Percentiles rank a stretch among this genome's conserved stretches.
Conservation (phyloP, 2,329 filamentous ascomycete genomes). For the Trichoderma afroharzianum region DNA sequence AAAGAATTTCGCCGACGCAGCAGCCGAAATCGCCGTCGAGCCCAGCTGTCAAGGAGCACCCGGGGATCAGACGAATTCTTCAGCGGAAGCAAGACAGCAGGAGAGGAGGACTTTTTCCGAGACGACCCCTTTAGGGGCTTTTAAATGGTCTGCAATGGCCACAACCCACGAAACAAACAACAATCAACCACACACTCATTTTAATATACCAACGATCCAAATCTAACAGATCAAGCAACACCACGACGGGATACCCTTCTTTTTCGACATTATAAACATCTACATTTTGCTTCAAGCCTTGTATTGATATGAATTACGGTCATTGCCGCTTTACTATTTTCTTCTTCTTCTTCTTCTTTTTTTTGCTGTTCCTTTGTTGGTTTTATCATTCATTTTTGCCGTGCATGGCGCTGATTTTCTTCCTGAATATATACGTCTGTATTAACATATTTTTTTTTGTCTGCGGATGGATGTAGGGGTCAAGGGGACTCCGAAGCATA, state of each 20-base stretch:
- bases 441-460: background rate
- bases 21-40: conserved; percentile 52
- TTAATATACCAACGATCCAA: conserved; percentile 1
- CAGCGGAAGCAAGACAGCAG: conserved; percentile 42
- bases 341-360: background rate
- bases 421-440: background rate
- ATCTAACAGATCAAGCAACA: conserved; percentile 5
- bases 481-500: background rate
- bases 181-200: background rate
- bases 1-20: conserved; percentile 51
- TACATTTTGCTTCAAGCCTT: conserved; percentile 6
- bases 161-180: background rate
- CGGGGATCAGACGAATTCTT: conserved; percentile 49
- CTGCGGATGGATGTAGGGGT: background rate
- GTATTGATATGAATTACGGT: conserved; percentile 17
- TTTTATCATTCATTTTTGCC: background rate
- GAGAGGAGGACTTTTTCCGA: conserved; percentile 55
- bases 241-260: conserved; percentile 20
- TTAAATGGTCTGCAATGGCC: conserved; percentile 28
- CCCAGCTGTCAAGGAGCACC: conserved; percentile 42
- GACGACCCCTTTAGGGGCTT: conserved; percentile 63
- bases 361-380: background rate
- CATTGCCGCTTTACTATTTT: conserved; percentile 2
- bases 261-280: background rate
- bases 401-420: conserved; percentile 1